Conservation (phyloP, 805 yeast genomes). For the Nakazawaea wickerhamii region DNA sequence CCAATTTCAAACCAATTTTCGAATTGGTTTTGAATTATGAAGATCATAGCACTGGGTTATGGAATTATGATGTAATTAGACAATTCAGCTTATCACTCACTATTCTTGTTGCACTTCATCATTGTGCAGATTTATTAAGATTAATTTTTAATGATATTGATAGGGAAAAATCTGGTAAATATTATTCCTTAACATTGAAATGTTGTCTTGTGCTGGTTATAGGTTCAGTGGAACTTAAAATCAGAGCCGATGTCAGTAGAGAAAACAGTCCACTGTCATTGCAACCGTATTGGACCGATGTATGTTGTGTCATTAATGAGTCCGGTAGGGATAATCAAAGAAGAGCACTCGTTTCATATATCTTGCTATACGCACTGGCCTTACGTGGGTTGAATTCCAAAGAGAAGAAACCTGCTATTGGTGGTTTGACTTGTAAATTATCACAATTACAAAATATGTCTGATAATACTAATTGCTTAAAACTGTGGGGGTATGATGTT, state of each 20-base stretch:
- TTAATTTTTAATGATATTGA: neutral
- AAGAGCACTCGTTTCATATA: neutral
- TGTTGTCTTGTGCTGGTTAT: neutral
- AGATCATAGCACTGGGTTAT: neutral
- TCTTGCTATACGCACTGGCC: neutral
- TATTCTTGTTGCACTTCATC: neutral
- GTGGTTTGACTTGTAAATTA: neutral
- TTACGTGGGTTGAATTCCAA: neutral
- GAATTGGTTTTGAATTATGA: neutral
- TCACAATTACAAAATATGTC: constrained; percentile 3
- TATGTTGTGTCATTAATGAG: neutral
- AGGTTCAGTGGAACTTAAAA: neutral
- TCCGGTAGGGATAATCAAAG: neutral
- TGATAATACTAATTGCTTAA: neutral
- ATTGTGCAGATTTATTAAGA: neutral
- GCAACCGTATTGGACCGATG: neutral
- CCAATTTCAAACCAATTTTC: constrained; percentile 26
- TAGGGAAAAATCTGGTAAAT: neutral
- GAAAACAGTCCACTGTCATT: neutral
- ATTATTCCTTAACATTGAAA: neutral
- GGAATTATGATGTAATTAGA: neutral
- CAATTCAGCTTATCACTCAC: neutral
- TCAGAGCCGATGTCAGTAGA: neutral
- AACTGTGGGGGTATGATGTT: neutral
- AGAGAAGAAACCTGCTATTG: too few relatives aligned